Conservation (phyloP, 129 eudicot species). For the Cynara cardunculus region DNA sequence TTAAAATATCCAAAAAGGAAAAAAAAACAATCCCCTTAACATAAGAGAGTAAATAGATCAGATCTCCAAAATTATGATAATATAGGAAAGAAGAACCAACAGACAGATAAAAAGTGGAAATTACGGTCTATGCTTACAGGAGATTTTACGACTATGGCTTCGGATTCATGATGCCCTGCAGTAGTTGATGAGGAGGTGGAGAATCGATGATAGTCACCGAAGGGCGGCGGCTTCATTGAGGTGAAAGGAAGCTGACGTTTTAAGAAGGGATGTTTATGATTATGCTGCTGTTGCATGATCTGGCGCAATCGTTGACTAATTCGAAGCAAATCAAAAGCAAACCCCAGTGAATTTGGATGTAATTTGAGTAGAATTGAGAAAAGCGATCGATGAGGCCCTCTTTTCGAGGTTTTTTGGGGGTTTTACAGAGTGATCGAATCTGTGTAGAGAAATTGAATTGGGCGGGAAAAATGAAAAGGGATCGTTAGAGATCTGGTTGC, state of each 20-base stretch:
- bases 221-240: constrained; percentile 84
- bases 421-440: constrained; percentile 10
- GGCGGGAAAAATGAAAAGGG: constrained; percentile 18
- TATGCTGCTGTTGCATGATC: constrained; percentile 43
- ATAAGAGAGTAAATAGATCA: constrained; percentile 13
- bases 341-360: constrained; percentile 2
- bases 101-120: not conserved
- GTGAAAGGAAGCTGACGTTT: constrained; percentile 67
- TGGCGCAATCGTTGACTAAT: constrained; percentile 18
- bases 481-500: constrained; percentile 40
- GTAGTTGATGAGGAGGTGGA: constrained; percentile 26
- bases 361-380: constrained; percentile 16
- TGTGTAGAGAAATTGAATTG: constrained; percentile 5
- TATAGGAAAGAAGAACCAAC: not conserved
- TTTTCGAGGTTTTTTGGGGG: constrained; percentile 1
- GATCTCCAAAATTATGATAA: constrained; percentile 2
- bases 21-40: not conserved
- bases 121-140: constrained; percentile 46
- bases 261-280: constrained; percentile 21
- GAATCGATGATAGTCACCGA: constrained; percentile 77
- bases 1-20: not conserved
- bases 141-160: constrained; percentile 60
- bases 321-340: constrained; percentile 23
- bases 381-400: not conserved
- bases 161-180: constrained; percentile 32